phyloP scores from a whole-genome alignment of 306 rosid species.

The Quercus ilex region DNA sequence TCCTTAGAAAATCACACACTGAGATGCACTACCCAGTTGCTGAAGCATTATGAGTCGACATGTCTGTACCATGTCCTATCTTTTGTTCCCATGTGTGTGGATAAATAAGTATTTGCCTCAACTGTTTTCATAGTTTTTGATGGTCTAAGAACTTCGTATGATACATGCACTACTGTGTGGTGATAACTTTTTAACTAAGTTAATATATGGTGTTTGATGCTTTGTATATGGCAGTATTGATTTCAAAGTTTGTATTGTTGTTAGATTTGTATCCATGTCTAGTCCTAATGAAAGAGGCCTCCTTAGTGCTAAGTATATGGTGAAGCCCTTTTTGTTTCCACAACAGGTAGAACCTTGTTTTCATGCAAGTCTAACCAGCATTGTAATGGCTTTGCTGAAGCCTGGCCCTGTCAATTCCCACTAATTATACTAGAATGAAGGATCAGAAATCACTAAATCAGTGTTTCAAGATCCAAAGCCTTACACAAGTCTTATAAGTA shows the following conservation, averaged over 20 bases:
- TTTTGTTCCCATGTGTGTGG: slow-evolving; percentile 16
- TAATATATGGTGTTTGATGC: neutral
- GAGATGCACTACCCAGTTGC: slow-evolving; percentile 59
- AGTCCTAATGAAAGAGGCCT: neutral
- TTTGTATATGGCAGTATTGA: neutral
- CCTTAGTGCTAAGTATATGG: neutral
- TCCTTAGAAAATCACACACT: slow-evolving; percentile 43
- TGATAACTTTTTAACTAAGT: neutral
- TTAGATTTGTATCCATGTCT: neutral
- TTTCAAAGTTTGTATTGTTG: neutral
- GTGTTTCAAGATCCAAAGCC: no score
- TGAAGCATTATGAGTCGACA: slow-evolving; percentile 55
- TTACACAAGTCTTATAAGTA: no score
- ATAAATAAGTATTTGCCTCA: slow-evolving; percentile 27
- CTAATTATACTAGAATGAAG: no score
- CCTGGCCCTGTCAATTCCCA: no score
- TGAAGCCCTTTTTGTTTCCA: no score
- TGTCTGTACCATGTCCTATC: slow-evolving; percentile 1
- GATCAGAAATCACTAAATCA: no score
- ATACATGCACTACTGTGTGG: neutral
- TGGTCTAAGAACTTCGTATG: neutral
- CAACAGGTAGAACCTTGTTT: no score
- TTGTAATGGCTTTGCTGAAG: no score
- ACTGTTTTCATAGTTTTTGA: neutral
- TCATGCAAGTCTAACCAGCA: no score